phyloP scores from a whole-genome alignment of 768 basidiomycete genomes.

The Russula foetens region DNA sequence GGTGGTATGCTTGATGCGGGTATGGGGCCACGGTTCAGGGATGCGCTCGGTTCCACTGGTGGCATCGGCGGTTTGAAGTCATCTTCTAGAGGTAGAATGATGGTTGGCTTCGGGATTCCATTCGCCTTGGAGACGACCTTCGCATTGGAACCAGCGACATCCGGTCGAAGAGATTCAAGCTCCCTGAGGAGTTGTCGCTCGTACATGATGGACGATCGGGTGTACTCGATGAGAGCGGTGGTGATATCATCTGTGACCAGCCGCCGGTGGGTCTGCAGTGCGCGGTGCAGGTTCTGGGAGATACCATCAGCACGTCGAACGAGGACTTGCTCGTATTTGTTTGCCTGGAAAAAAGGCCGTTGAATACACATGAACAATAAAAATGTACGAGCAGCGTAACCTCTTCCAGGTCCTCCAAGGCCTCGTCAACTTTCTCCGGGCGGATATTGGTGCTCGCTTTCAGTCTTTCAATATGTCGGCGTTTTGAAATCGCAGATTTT shows the following conservation, averaged over 20 bases:
- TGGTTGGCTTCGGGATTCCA: conserved; percentile 50
- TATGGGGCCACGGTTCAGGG: conserved; percentile 20
- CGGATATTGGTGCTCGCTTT: conserved; percentile 82
- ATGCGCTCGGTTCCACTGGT: conserved; percentile 20
- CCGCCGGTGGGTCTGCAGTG: conserved; percentile 76
- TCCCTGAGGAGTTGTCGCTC: conserved; percentile 85
- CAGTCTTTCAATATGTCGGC: conserved; percentile 82
- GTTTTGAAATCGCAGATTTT: conserved; percentile 88
- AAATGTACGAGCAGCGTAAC: conserved; percentile 31
- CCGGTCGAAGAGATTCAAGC: conserved; percentile 73
- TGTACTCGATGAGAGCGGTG: conserved; percentile 85
- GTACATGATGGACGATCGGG: conserved; percentile 84
- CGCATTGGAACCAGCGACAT: conserved; percentile 61
- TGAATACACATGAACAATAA: conserved; percentile 8
- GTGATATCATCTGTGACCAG: conserved; percentile 89
- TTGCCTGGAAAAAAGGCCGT: conserved; percentile 48
- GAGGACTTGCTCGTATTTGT: conserved; percentile 80
- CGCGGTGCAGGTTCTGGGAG: conserved; percentile 85
- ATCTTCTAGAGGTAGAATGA: conserved; percentile 60
- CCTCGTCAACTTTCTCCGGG: conserved; percentile 82
- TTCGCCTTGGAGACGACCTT: conserved; percentile 43
- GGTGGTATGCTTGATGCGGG: conserved; percentile 16
- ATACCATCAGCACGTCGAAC: conserved; percentile 86
- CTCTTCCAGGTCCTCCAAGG: conserved; percentile 89
- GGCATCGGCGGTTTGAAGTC: conserved; percentile 32